Evolutionary conservation across 768 basidiomycete genomes (phyloP), one percentile per base, ranked within the genome.

Genomic region (Serendipita vermifera): DNA sequence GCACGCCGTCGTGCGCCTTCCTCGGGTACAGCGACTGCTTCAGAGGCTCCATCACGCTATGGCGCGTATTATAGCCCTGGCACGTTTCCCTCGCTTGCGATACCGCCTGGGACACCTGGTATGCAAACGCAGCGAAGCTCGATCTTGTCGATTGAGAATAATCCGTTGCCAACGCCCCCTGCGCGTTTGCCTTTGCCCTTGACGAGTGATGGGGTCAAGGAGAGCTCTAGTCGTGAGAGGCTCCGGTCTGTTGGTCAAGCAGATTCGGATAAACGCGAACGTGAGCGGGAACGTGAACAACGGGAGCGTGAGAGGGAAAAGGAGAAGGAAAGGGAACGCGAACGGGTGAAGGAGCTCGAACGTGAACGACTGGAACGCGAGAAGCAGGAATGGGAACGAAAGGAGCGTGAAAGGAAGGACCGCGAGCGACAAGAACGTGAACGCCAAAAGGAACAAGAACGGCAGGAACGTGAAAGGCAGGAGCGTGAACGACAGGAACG

Each of bases 351-450:
- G 40, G 55, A 56, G 20, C 26, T 5, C 13, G 55, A 55, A 33
- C 53, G 32, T n/a, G 32, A 14, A 54, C 53, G 36, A 27, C 53
- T 24, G 22, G 53, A 54, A 33, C 22, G 32, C 3, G 14, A 29
- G 26, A 40, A 33, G 24, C 22, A 32, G 26, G 2, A 2, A 22
- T 33, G 11, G 22, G 53, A 27, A 33, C 3, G 24, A 2, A 22
- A 13, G 11, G 36, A 33, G 26, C 31, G 41, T 20, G 36, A 17
- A 74, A 62, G 59, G 58, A 59, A 20, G 36, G 59, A 14, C 65
- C 60, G 41, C 68, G 62, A 57, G 41, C 63, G n/a, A n/a, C n/a
- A n/a, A 22, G 61, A 54, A 17, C 22, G 36, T 38, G 36, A 38
- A 17, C 36, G 14, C 14, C 36, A 38, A 38, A 38, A 38, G 36